These are phyloP conservation scores for Candida railenensis DNA, from an alignment of 805 yeast genomes.

Conservation along the genomic window DNA sequence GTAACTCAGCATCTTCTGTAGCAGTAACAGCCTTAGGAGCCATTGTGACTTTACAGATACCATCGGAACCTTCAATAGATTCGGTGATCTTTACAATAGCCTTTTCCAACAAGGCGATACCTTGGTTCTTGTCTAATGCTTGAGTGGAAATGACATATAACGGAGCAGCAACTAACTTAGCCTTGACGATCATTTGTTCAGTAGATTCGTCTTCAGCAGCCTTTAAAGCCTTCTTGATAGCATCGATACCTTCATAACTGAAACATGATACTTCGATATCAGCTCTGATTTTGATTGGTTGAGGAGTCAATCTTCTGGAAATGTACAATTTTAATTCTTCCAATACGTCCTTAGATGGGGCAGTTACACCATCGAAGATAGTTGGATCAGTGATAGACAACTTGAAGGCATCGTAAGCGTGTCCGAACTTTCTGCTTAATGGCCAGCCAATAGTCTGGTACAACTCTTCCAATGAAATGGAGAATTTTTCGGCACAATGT, in stretches of 20 bases:
- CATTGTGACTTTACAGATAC: conserved; percentile 90
- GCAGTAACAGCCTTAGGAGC: conserved; percentile 99
- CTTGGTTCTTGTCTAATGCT: conserved; percentile 87
- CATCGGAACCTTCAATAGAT: conserved; percentile 72
- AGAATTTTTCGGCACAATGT: conserved; percentile 97
- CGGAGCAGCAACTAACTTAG: conserved; percentile 96
- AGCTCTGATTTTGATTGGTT: conserved; percentile 97
- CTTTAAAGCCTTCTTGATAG: conserved; percentile 83
- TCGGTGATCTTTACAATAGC: conserved; percentile 78
- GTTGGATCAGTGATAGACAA: conserved; percentile 88
- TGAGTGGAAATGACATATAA: conserved; percentile 90
- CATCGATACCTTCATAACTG: conserved; percentile 96
- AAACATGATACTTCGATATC: conserved; percentile 97
- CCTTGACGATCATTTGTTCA: conserved; percentile 85
- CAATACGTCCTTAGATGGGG: conserved; percentile 73
- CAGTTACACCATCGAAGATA: conserved; percentile 75
- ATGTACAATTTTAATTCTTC: conserved; percentile 86
- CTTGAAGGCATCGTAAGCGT: conserved; percentile 96
- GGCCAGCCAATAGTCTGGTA: conserved; percentile 97
- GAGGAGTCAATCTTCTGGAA: conserved; percentile 93
- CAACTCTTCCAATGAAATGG: conserved; percentile 78
- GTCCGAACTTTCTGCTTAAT: conserved; percentile 89
- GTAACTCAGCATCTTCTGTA: conserved; percentile 96
- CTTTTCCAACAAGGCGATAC: conserved; percentile 72
- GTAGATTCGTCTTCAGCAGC: conserved; percentile 85